phyloP scores from a whole-genome alignment of 345 rosid genomes.

The Cardiospermum halicacabum region DNA sequence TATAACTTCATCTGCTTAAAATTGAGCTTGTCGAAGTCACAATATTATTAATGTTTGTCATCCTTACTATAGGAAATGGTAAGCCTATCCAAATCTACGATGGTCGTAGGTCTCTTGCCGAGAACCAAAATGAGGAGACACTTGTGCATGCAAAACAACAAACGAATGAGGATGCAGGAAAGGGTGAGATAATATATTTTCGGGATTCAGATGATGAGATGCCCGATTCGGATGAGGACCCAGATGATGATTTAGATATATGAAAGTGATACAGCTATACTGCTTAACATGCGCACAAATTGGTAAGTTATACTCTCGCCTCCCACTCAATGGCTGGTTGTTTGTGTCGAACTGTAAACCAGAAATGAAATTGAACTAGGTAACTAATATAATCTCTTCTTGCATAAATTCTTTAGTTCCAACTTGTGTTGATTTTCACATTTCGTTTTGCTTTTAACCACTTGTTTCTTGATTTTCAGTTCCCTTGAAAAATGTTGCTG shows the following conservation, averaged over 20 bases:
- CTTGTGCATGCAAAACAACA: constrained; percentile 22
- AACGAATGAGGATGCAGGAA: constrained; percentile 31
- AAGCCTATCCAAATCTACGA: constrained; percentile 73
- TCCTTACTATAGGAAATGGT: constrained; percentile 53
- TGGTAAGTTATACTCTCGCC: background rate
- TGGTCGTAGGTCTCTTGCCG: constrained; percentile 56
- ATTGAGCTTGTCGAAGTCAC: background rate
- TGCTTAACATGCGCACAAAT: background rate
- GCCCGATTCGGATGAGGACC: constrained; percentile 96
- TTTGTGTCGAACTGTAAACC: background rate
- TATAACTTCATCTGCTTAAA: background rate
- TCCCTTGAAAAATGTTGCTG: too few relatives aligned
- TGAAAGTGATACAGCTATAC: constrained; percentile 15
- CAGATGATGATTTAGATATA: constrained; percentile 94
- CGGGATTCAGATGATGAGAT: constrained; percentile 94
- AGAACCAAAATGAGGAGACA: constrained; percentile 33
- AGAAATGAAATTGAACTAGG: background rate
- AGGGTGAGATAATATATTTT: constrained; percentile 75
- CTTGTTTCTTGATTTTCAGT: background rate
- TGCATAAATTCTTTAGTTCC: background rate
- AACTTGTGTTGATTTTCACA: background rate
- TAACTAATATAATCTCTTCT: too few relatives aligned
- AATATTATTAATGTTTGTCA: too few relatives aligned
- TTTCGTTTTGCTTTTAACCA: background rate
- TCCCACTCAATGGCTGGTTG: background rate